phyloP scores from a whole-genome alignment of 176 grass and related monocot species.

The Musa troglodytarum region DNA sequence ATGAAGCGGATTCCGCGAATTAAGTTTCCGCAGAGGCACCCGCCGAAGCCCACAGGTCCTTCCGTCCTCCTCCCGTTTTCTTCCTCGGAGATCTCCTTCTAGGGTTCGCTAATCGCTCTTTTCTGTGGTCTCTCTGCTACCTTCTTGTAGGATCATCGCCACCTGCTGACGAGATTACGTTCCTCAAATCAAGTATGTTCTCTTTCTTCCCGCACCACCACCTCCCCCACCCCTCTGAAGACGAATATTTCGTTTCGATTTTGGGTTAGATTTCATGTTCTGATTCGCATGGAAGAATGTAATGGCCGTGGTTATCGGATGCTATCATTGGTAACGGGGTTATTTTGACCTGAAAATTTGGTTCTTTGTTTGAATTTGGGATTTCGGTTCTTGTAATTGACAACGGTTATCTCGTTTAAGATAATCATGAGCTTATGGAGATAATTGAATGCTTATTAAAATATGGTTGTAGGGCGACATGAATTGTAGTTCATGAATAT shows the following conservation, averaged over 20 bases:
- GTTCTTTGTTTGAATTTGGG: no score
- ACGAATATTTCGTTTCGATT: background rate
- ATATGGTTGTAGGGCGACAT: no score
- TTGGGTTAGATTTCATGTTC: background rate
- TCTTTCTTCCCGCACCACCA: background rate
- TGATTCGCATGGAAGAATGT: no score
- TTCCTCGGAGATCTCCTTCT: background rate
- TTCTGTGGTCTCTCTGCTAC: background rate
- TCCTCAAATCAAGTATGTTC: constrained; percentile 39
- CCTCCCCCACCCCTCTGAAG: background rate
- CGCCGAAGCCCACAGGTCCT: constrained; percentile 37
- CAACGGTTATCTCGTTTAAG: no score
- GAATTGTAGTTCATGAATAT: no score
- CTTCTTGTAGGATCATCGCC: constrained; percentile 23
- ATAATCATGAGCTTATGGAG: no score
- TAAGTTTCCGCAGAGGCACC: constrained; percentile 48
- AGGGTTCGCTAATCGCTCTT: background rate
- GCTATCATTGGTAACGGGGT: no score
- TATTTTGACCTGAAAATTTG: no score
- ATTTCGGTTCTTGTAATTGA: no score
- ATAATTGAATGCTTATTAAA: no score
- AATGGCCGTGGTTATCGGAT: background rate
- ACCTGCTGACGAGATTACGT: constrained; percentile 35
- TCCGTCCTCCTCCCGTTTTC: background rate
- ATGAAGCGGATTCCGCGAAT: constrained; percentile 66